phyloP scores from a whole-genome alignment of 495 filamentous ascomycete genomes.

The Neurospora terricola region DNA sequence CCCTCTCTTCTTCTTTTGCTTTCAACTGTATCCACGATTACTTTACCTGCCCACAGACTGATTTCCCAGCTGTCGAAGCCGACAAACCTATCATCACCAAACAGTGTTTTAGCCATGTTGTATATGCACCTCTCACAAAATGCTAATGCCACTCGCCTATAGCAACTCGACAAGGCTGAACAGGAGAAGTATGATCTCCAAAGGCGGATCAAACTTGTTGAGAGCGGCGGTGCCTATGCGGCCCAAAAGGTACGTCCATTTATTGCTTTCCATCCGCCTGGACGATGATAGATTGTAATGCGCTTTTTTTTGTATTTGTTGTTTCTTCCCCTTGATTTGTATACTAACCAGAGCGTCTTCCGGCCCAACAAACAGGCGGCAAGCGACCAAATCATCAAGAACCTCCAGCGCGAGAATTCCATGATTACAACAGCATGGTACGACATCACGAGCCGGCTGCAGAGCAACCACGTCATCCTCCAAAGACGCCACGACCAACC shows the following conservation, averaged over 20 bases:
- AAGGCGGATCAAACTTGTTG: constrained; percentile 34
- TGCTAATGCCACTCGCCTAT: constrained; percentile 1
- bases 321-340: background rate
- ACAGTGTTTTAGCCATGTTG: background rate
- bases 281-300: constrained; percentile 2
- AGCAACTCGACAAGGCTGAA: constrained; percentile 43
- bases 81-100: background rate
- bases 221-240: constrained; percentile 32
- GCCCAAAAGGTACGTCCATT: constrained; percentile 36
- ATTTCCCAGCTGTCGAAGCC: background rate
- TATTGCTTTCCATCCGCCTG: constrained; percentile 4
- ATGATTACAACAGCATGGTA: constrained; percentile 91
- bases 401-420: constrained; percentile 68
- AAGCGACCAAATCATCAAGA: constrained; percentile 54
- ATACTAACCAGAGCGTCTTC: constrained; percentile 4
- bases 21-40: background rate
- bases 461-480: constrained; percentile 78
- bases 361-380: constrained; percentile 33
- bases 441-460: constrained; percentile 70
- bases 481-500: constrained; percentile 66
- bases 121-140: background rate
- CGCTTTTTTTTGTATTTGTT: constrained; percentile 1
- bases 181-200: constrained; percentile 38
- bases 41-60: background rate
- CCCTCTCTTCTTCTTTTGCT: background rate